Percentiles rank a stretch among this genome's conserved stretches.
Conservation (phyloP, 106 monocot species). For the Dactylorhiza incarnata region DNA sequence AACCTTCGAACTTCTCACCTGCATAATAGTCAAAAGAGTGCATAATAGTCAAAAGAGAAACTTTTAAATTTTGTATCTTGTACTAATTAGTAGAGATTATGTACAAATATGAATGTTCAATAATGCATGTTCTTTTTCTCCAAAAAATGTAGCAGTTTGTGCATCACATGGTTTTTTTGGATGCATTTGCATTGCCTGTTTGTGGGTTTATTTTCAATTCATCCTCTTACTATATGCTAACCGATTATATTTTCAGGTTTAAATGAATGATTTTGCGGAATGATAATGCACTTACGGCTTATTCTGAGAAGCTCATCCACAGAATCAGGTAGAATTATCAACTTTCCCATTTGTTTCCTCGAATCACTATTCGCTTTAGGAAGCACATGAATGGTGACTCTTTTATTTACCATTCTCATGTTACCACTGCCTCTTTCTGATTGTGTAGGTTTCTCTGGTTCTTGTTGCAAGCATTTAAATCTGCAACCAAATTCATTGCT, state of each 20-base stretch:
- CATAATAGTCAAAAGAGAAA: background rate
- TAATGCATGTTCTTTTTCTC: background rate
- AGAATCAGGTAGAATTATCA: slow-evolving; percentile 14
- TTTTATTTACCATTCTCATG: slow-evolving; percentile 4
- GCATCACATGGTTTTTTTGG: background rate
- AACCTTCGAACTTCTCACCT: slow-evolving; percentile 10
- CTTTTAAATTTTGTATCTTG: background rate
- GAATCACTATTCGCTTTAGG: background rate
- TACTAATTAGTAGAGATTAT: background rate
- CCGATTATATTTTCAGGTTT: background rate
- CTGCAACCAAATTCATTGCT: background rate
- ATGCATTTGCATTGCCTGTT: background rate
- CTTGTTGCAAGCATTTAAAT: background rate
- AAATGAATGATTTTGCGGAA: background rate
- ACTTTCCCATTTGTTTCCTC: slow-evolving; percentile 1
- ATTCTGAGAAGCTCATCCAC: slow-evolving; percentile 14
- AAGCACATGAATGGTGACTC: slow-evolving; percentile 7
- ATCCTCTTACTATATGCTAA: background rate
- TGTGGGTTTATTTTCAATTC: background rate
- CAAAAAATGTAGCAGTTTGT: background rate
- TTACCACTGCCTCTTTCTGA: background rate
- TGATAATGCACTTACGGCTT: background rate
- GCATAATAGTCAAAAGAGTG: background rate
- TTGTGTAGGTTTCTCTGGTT: background rate
- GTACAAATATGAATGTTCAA: background rate